A percentile compares a stretch with the other conserved stretches of the same genome.
These are phyloP conservation scores for Fusarium phyllophilum DNA, from an alignment of 2,329 filamentous ascomycete species.

Conservation along the genomic window DNA sequence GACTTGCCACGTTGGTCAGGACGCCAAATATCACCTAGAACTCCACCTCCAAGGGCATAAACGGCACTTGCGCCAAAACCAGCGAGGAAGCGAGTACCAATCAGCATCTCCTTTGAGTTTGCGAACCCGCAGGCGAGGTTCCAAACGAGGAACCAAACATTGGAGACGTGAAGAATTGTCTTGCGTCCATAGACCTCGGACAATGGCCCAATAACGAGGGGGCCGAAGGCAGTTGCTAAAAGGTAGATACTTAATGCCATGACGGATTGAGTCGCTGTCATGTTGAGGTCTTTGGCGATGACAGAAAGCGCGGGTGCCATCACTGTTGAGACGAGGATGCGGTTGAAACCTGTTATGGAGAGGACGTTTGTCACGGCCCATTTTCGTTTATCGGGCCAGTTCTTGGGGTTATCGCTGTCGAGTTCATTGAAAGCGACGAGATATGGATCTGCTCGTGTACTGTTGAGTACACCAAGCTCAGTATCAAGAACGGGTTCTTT, in stretches of 20 bases:
- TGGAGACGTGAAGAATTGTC: constrained; percentile 54
- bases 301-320: constrained; percentile 60
- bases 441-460: constrained; percentile 23
- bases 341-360: constrained; percentile 61
- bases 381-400: constrained; percentile 55
- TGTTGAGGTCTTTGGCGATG: constrained; percentile 63
- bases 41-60: constrained; percentile 58
- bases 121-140: constrained; percentile 58
- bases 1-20: constrained; percentile 58
- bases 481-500: not conserved
- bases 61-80: constrained; percentile 60
- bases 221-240: constrained; percentile 56
- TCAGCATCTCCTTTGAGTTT: constrained; percentile 51
- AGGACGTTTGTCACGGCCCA: constrained; percentile 61
- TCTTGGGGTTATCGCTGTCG: constrained; percentile 51
- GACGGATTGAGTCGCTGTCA: constrained; percentile 58
- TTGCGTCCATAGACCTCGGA: constrained; percentile 61
- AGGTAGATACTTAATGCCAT: constrained; percentile 59
- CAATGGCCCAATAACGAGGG: constrained; percentile 55
- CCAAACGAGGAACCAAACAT: constrained; percentile 61
- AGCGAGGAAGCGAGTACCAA: constrained; percentile 58
- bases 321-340: constrained; percentile 63
- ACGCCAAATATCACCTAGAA: constrained; percentile 58
- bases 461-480: not conserved
- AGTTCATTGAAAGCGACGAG: constrained; percentile 44